Percentiles rank a stretch among this genome's conserved stretches.
These are phyloP conservation scores for Saccharum officinarum DNA, from an alignment of 176 grass and related monocot genomes.

Conservation along the genomic window DNA sequence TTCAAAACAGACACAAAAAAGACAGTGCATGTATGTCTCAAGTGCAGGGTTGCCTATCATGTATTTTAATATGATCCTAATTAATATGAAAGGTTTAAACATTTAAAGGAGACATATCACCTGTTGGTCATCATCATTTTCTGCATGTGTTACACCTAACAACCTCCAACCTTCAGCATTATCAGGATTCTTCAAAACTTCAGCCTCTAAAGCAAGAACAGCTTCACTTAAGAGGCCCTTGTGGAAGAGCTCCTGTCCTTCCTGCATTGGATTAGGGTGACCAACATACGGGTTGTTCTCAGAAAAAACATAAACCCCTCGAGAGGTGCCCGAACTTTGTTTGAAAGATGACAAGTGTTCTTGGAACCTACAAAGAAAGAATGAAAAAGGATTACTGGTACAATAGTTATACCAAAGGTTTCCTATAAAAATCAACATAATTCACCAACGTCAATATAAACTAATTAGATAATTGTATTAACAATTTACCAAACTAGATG, in stretches of 20 bases:
- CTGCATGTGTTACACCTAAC: slow-evolving; percentile 93
- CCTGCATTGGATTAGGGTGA: slow-evolving; percentile 94
- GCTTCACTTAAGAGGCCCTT: slow-evolving; percentile 99
- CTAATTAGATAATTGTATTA: background rate
- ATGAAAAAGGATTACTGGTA: slow-evolving; percentile 15
- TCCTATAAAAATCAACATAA: slow-evolving; percentile 19
- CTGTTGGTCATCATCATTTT: slow-evolving; percentile 99
- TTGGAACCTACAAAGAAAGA: slow-evolving; percentile 48
- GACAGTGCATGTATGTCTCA: slow-evolving; percentile 4
- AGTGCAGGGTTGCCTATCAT: background rate
- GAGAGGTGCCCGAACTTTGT: slow-evolving; percentile 62
- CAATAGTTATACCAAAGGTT: background rate
- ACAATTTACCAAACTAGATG: slow-evolving; percentile 23
- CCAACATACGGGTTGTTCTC: slow-evolving; percentile 95
- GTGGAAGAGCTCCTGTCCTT: slow-evolving; percentile 94
- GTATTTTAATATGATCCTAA: background rate
- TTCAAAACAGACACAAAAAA: slow-evolving; percentile 21
- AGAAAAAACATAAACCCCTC: slow-evolving; percentile 92
- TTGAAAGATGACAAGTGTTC: slow-evolving; percentile 61
- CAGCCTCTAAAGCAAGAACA: slow-evolving; percentile 97
- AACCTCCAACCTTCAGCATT: slow-evolving; percentile 97
- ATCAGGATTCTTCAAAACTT: slow-evolving; percentile 97
- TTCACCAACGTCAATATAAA: background rate
- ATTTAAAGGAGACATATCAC: slow-evolving; percentile 39
- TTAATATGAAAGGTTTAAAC: slow-evolving; percentile 5